Percentiles rank a stretch among this genome's conserved stretches.
Evolutionary conservation across 2,329 filamentous ascomycete genomes (phyloP).

Genomic region (Fonsecaea monophora): DNA sequence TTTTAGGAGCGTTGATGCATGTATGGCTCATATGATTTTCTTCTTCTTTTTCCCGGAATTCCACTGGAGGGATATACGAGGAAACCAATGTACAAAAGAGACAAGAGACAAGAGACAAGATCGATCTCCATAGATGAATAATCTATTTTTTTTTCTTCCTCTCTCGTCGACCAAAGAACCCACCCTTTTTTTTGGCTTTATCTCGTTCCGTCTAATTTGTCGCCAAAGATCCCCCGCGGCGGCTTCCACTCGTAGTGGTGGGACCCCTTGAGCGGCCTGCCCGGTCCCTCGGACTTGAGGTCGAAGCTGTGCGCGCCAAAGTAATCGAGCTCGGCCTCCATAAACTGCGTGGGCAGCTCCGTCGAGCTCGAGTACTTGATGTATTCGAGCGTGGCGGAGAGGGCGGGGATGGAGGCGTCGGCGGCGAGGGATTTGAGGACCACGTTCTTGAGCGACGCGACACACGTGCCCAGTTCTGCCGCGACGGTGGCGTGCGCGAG

Average conservation of each 20-base stretch:
- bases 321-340: conserved; percentile 74
- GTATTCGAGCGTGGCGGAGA: conserved; percentile 70
- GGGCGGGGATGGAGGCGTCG: conserved; percentile 66
- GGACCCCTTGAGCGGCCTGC: conserved; percentile 33
- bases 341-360: conserved; percentile 70
- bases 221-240: conserved; percentile 25
- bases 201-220: conserved; percentile 12
- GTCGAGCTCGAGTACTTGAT: conserved; percentile 68
- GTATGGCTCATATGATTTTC: no score
- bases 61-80: no score
- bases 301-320: conserved; percentile 70
- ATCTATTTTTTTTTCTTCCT: no score
- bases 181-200: conserved; percentile 3
- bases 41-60: no score
- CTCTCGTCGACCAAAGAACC: background rate
- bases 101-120: no score
- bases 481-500: conserved; percentile 57
- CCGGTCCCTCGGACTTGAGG: conserved; percentile 27
- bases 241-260: conserved; percentile 39
- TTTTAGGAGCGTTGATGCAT: no score
- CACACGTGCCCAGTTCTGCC: conserved; percentile 60
- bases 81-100: background rate
- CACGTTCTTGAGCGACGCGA: conserved; percentile 61
- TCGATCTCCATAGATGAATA: no score
- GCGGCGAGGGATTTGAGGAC: conserved; percentile 61